These are phyloP conservation scores for Lepidium sativum DNA, from an alignment of 345 rosid species.

Conservation along the genomic window DNA sequence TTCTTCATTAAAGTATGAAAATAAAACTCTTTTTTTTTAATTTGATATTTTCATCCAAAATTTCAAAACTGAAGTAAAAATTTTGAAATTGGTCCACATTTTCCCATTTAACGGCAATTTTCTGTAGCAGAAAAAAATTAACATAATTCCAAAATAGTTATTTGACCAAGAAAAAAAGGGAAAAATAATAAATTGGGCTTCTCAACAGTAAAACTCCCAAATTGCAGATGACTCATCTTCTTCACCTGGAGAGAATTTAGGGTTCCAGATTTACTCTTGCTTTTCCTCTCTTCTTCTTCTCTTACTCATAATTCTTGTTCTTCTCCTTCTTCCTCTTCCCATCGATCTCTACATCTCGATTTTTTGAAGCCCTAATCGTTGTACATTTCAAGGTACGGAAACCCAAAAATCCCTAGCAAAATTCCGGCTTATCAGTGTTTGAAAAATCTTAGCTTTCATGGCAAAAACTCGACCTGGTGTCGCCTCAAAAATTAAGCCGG, in stretches of 20 bases:
- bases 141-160: neutral
- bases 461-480: constrained; percentile 38
- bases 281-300: neutral
- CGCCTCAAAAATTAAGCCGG: constrained; percentile 56
- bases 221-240: constrained; percentile 30
- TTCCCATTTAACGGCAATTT: neutral
- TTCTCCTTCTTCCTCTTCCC: neutral
- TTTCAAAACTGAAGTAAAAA: neutral
- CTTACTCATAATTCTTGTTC: neutral
- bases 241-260: constrained; percentile 25
- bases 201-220: constrained; percentile 15
- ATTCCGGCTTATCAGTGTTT: neutral
- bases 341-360: constrained; percentile 11
- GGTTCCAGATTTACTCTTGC: constrained; percentile 30
- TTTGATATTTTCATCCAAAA: neutral
- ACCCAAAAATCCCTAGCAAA: neutral
- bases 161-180: neutral
- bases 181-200: constrained; percentile 6
- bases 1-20: neutral
- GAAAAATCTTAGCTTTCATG: constrained; percentile 16
- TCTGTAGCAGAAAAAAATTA: neutral
- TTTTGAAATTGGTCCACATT: neutral
- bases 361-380: too few species aligned
- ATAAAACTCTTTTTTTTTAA: neutral
- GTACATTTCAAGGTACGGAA: constrained; percentile 2